These are phyloP conservation scores for Picochlorum costavermella DNA, from an alignment of 139 green algal genomes.

Conservation along the genomic window DNA sequence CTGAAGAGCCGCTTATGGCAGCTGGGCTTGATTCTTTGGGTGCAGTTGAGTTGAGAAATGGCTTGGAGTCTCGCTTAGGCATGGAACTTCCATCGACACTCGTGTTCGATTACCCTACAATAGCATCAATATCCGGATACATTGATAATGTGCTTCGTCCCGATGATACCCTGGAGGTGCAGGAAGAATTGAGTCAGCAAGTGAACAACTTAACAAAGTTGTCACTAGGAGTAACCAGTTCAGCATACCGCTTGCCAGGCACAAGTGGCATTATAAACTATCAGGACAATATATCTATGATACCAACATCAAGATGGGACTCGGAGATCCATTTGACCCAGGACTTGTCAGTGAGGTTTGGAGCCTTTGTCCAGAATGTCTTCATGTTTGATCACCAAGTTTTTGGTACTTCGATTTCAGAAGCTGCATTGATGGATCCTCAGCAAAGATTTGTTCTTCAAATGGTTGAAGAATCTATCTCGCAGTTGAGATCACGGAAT, in stretches of 20 bases:
- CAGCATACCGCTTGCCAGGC: too few relatives aligned
- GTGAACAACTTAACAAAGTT: background rate
- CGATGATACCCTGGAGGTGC: background rate
- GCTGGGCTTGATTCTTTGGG: slow-evolving; percentile 69
- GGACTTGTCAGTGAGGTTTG: slow-evolving; percentile 9
- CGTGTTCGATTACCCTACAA: slow-evolving; percentile 78
- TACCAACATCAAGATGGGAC: slow-evolving; percentile 13
- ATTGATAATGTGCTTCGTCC: slow-evolving; percentile 2
- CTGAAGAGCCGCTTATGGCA: slow-evolving; percentile 58
- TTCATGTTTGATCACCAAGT: slow-evolving; percentile 48
- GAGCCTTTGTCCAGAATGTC: background rate
- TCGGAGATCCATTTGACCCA: slow-evolving; percentile 11
- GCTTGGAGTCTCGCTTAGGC: slow-evolving; percentile 25
- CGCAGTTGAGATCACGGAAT: background rate
- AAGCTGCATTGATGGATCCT: slow-evolving; percentile 55
- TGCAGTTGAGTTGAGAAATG: slow-evolving; percentile 69
- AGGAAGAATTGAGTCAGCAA: slow-evolving; percentile 3
- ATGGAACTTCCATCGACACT: slow-evolving; percentile 33
- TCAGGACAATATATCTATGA: background rate
- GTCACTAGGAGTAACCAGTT: background rate
- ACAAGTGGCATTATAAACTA: too few relatives aligned
- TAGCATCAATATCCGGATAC: slow-evolving; percentile 8
- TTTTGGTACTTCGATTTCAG: slow-evolving; percentile 43
- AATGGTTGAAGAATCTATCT: slow-evolving; percentile 15
- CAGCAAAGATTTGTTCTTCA: slow-evolving; percentile 58